Base-by-base conservation (phyloP, 371 early-diverging fungal genomes). In the Mucor circinelloides region DNA sequence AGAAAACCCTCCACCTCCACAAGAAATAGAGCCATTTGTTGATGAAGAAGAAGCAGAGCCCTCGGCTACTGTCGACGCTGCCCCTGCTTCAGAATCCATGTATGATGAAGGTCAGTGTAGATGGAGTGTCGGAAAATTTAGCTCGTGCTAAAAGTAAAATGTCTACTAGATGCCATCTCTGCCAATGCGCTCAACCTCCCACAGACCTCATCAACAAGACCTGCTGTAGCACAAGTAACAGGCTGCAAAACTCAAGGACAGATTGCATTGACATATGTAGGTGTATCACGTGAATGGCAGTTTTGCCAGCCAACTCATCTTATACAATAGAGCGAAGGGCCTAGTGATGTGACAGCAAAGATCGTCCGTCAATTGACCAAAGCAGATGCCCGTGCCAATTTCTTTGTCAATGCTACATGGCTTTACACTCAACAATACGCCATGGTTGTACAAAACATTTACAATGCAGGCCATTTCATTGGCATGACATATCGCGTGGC, bases 351-450 rank as follows among this genome's bases (percentile, higher is more conserved):
- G 9, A 86, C 86, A 0, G 81, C 79, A 48, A 85, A 85, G 63
- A 84, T 86, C 32, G 76, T 82, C 38, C 81, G 84, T 60, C 83
- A 83, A 50, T 63, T 86, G 6, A 83, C 79, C 50, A 80, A 81
- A 38, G 81, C 72, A 50, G 83, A 86, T 58, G 86, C 88, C 12
- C 82, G 80, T 46, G 88, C 84, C 19, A 85, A 78, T 30, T 87
- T 87, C 69, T 86, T 87, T 65, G 81, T 84, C 2, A 87, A 87
- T 66, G 85, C 88, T 0, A 86, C 88, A 13, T 87, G 88, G 81
- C 56, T 82, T 9, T 75, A 74, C 44, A 76, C 76, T 19, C 80
- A 79, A 69, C 85, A 87, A 62, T 85, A 87, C 58, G 87, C 85
- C 5, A 78, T 81, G 50, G 76, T 87, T 36, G 62, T 82, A 17